A percentile compares a stretch with the other conserved stretches of the same genome.
phyloP scores from a whole-genome alignment of 208 protist species.

The Leishmania tarentolae region DNA sequence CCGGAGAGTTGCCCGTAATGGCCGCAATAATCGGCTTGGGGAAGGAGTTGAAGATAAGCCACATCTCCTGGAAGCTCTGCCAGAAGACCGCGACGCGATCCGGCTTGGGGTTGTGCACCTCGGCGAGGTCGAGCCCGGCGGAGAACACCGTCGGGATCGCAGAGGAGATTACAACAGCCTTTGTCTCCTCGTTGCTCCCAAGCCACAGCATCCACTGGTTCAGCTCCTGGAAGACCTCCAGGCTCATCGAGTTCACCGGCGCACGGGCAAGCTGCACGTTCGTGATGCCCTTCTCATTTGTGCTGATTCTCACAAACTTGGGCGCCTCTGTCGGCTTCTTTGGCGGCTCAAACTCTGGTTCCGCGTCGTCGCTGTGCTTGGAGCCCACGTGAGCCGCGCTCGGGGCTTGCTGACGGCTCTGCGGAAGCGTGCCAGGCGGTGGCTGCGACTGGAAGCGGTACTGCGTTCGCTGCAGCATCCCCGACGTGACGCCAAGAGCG shows the following conservation, averaged over 20 bases:
- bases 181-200: constrained; percentile 73
- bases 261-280: constrained; percentile 54
- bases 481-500: constrained; percentile 10
- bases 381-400: constrained; percentile 2
- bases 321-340: constrained; percentile 70
- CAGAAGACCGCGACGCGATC: constrained; percentile 72
- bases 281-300: constrained; percentile 63
- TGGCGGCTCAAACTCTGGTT: constrained; percentile 56
- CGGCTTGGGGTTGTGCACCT: constrained; percentile 72
- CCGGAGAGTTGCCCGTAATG: constrained; percentile 75
- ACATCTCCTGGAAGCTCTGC: constrained; percentile 77
- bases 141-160: constrained; percentile 82
- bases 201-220: constrained; percentile 88
- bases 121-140: constrained; percentile 70
- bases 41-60: constrained; percentile 83
- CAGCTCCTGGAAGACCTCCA: constrained; percentile 76
- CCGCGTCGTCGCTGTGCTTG: constrained; percentile 11
- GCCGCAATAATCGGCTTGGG: constrained; percentile 80
- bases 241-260: constrained; percentile 76
- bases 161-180: constrained; percentile 70
- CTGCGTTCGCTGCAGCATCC: constrained; percentile 16
- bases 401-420: not conserved
- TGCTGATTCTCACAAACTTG: constrained; percentile 69
- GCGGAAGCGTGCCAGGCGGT: constrained; percentile 27
- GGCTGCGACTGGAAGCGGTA: constrained; percentile 27